These are phyloP conservation scores for Macrolepiota fuliginosa DNA, from an alignment of 768 basidiomycete genomes.

Conservation along the genomic window DNA sequence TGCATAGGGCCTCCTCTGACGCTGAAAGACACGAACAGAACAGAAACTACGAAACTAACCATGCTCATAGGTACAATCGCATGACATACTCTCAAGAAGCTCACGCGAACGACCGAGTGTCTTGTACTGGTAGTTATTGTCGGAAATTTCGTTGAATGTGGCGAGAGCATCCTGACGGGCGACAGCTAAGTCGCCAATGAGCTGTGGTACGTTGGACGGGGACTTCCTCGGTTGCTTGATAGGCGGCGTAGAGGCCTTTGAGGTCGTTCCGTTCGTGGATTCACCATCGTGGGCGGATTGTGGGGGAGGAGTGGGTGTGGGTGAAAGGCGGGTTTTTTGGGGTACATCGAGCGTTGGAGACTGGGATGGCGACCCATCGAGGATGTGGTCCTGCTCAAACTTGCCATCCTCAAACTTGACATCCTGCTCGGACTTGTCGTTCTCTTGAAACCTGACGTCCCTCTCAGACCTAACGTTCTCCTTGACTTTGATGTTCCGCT, in stretches of 20 bases:
- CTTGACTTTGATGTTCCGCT: slow-evolving; percentile 15
- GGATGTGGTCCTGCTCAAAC: slow-evolving; percentile 20
- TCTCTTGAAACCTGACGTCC: no score
- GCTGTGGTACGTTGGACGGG: slow-evolving; percentile 46
- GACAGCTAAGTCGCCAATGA: slow-evolving; percentile 78
- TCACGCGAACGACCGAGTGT: slow-evolving; percentile 86
- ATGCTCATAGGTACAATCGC: slow-evolving; percentile 85
- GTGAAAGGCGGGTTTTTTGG: slow-evolving; percentile 29
- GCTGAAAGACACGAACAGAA: not conserved
- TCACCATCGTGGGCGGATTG: slow-evolving; percentile 18
- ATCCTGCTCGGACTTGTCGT: no score
- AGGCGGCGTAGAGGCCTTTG: slow-evolving; percentile 40
- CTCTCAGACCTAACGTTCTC: no score
- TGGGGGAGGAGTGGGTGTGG: slow-evolving; percentile 32
- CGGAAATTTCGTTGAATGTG: slow-evolving; percentile 70
- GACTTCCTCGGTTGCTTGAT: slow-evolving; percentile 23
- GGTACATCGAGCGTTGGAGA: slow-evolving; percentile 33
- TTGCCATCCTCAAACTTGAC: slow-evolving; percentile 15
- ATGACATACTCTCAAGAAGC: slow-evolving; percentile 89
- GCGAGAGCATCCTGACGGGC: slow-evolving; percentile 71
- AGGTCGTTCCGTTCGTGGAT: slow-evolving; percentile 26
- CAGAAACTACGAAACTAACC: slow-evolving; percentile 54
- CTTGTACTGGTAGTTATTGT: slow-evolving; percentile 86
- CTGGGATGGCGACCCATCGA: slow-evolving; percentile 25
- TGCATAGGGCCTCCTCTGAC: slow-evolving; percentile 1